Base-by-base conservation (phyloP, 345 rosid species). In the Citrus trifoliata region DNA sequence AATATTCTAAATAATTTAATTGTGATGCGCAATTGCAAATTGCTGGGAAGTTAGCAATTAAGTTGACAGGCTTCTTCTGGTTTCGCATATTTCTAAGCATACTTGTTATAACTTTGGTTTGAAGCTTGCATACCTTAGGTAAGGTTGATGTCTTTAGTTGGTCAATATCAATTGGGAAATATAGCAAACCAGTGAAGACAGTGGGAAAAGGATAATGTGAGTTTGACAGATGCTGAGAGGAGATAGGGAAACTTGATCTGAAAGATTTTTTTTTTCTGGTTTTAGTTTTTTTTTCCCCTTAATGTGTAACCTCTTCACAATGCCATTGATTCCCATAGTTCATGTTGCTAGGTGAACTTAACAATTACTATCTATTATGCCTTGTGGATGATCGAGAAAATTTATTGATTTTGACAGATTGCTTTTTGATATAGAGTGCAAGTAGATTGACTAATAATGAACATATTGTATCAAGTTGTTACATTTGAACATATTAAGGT, bases 31-130 rank as follows among this genome's bases (percentile, higher is more conserved):
- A 18, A 40, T 21, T 42, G 9, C n/a, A 75, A 75, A 55, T 55
- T 71, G n/a, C 77, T 16, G 21, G 62, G 28, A 28, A 40, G 21
- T 78, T 70, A 74, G 75, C 42, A 55, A 35, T 74, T 74, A 46
- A 53, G 24, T 67, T 16, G 21, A 6, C 66, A 69, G 61, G 58
- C 58, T 55, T n/a, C 27, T 14, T 14, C 69, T 61, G 32, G 67
- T 65, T 10, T 64, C 72, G 2, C 35, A 12, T 42, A 12, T 48
- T 13, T 71, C 64, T 33, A 32, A 10, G 56, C 6, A 56, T 33
- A 22, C 75, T 4, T 35, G 48, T 40, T 10, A 38, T 42, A 46
- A 46, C 6, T 55, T 53, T 71, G 40, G 33, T 56, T 71, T 71
- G 40, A 55, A 48, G 22, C 75, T 56, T 55, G 21, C 22, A 22